These are phyloP conservation scores for Hyphodiscus hymeniophilus DNA, from an alignment of 495 filamentous ascomycete species.

Conservation along the genomic window DNA sequence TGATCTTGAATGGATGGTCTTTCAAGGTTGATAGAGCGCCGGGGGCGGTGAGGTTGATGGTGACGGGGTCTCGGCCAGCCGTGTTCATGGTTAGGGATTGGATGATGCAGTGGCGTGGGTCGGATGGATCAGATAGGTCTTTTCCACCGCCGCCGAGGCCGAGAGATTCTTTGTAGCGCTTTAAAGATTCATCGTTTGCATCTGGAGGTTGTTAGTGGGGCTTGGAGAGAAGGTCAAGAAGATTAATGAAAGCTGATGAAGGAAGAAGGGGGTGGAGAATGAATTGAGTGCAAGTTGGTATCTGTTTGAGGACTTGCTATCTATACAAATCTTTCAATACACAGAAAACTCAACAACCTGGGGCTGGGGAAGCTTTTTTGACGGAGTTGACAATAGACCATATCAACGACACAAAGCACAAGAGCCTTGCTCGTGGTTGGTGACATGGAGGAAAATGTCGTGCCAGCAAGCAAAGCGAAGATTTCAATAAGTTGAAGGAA, in stretches of 20 bases:
- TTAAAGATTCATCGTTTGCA: conserved; percentile 79
- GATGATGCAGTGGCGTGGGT: conserved; percentile 82
- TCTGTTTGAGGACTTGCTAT: neutral
- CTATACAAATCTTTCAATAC: neutral
- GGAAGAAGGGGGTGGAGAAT: neutral
- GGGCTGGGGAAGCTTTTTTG: too few species aligned
- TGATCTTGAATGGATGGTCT: conserved; percentile 89
- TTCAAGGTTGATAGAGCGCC: conserved; percentile 65
- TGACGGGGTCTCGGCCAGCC: conserved; percentile 68
- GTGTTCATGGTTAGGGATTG: conserved; percentile 78
- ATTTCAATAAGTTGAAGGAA: too few species aligned
- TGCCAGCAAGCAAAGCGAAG: too few species aligned
- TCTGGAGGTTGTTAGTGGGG: conserved; percentile 30
- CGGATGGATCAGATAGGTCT: conserved; percentile 60
- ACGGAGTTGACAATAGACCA: too few species aligned
- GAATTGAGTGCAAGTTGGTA: too few species aligned
- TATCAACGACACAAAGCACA: too few species aligned
- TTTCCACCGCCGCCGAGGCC: conserved; percentile 59
- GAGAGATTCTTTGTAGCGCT: conserved; percentile 94
- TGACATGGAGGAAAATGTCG: too few species aligned
- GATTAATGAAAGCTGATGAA: neutral
- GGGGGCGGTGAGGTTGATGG: conserved; percentile 65
- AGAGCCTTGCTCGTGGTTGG: too few species aligned
- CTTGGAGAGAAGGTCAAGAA: conserved; percentile 3
- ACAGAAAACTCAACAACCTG: too few species aligned